These are phyloP conservation scores for Chimonanthus praecox DNA, from an alignment of 164 flowering plant genomes.

Conservation along the genomic window DNA sequence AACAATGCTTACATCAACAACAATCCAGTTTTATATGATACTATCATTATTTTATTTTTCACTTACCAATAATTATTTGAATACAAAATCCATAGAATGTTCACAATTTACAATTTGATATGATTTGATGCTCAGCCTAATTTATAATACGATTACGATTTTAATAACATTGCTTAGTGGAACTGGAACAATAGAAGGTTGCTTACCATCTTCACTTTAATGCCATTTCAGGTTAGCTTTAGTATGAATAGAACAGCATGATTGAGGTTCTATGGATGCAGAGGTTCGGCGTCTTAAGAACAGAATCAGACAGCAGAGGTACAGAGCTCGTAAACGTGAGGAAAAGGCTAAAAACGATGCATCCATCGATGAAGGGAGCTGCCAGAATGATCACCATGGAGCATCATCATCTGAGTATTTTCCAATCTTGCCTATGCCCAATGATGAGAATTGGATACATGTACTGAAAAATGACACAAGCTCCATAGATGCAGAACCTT, in stretches of 20 bases:
- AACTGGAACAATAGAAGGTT: too few relatives aligned
- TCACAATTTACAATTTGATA: too few relatives aligned
- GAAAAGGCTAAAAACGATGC: conserved; percentile 15
- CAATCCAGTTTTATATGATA: too few relatives aligned
- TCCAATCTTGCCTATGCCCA: conserved; percentile 3
- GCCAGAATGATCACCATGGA: background rate
- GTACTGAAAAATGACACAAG: background rate
- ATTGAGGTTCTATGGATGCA: conserved; percentile 15
- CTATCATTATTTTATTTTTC: too few relatives aligned
- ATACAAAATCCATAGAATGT: too few relatives aligned
- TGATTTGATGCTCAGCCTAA: too few relatives aligned
- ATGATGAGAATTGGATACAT: conserved; percentile 1
- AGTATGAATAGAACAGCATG: conserved; percentile 9
- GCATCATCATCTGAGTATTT: conserved; percentile 8
- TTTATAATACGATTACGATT: too few relatives aligned
- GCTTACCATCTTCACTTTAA: too few relatives aligned
- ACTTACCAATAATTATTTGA: too few relatives aligned
- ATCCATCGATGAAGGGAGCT: background rate
- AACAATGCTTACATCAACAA: too few relatives aligned
- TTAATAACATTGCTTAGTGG: too few relatives aligned
- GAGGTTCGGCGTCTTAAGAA: conserved; percentile 24
- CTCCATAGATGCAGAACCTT: background rate
- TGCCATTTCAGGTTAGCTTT: conserved; percentile 3
- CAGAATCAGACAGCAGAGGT: conserved; percentile 28
- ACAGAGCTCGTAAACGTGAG: conserved; percentile 28